Evolutionary conservation across 345 rosid genomes (phyloP), one percentile per base, ranked within the genome.

Genomic region (Populus deltoides): DNA sequence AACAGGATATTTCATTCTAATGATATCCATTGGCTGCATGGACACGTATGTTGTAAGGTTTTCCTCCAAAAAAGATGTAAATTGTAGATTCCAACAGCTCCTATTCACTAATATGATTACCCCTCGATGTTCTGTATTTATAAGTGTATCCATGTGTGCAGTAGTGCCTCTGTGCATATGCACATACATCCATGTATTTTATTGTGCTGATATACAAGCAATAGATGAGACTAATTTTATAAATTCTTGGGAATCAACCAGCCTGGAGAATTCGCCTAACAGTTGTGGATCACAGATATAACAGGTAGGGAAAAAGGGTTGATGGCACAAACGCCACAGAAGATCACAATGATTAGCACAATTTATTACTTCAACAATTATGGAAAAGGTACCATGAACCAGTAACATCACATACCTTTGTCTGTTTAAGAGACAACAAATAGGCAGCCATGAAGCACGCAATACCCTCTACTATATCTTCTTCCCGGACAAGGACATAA

Each of bases 371-470:
- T 24, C 3, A 53, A 57, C 65, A 77, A 70, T 8, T 35, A 18
- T 10, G 8, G 25, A 62, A 63, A 74, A 41, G 7, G 8, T n/a
- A 70, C 0, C 31, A 41, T 20, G 5, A 31, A 36, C 24, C 8
- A 61, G n/a, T 45, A 74, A 70, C 27, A 33, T 73, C 55, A n/a
- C 81, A 82, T 85, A 90, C 98, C 97, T 94, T 92, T 7, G 98
- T 90, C 84, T 92, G 91, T 82, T 94, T 88, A 87, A 91, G 87
- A 78, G 99, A 94, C 74, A 88, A 80, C 80, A 96, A 73, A 86
- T 90, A 93, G 38, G 97, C 90, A 76, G 99, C 97, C 97, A 90
- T 90, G 88, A 90, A 96, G 86, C 97, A 89, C 0, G 99, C 97
- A 24, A 96, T 87, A 73, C 97, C 97, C 3, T 96, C 99, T 39